These are phyloP conservation scores for Lasiodiplodia theobromae DNA, from an alignment of 2,329 filamentous ascomycete genomes.

Conservation along the genomic window DNA sequence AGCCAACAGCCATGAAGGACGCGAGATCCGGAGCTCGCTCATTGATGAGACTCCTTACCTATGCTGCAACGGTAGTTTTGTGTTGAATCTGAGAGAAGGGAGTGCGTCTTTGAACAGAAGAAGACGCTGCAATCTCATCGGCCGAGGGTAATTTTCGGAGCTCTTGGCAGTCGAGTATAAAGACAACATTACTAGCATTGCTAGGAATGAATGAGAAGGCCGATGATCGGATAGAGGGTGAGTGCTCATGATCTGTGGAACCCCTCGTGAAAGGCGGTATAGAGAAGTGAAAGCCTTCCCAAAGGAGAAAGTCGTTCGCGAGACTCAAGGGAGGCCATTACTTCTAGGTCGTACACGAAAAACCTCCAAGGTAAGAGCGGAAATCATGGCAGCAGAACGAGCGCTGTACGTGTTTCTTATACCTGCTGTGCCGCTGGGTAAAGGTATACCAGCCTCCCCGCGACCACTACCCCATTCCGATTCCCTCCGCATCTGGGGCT, in stretches of 20 bases:
- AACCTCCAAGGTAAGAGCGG: neutral
- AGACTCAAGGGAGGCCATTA: neutral
- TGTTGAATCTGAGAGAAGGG: neutral
- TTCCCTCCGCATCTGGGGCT: slow-evolving; percentile 8
- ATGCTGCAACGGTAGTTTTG: neutral
- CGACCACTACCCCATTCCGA: slow-evolving; percentile 6
- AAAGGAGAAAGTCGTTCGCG: neutral
- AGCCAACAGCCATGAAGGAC: neutral
- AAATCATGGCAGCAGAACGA: neutral
- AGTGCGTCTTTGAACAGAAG: neutral
- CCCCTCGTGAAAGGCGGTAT: neutral
- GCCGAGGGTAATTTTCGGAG: slow-evolving; percentile 15
- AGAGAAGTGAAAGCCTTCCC: neutral
- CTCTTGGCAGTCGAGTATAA: neutral
- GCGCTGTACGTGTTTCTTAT: neutral
- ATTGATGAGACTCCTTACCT: neutral
- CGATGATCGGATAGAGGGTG: neutral
- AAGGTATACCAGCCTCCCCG: neutral
- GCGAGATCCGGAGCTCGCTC: neutral
- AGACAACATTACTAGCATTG: neutral
- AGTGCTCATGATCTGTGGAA: neutral
- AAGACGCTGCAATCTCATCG: neutral
- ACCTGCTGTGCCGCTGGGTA: neutral
- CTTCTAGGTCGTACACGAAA: neutral
- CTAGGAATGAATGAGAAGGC: neutral